These are phyloP conservation scores for Aspergillus puulaauensis DNA, from an alignment of 2,329 filamentous ascomycete genomes.

Conservation along the genomic window DNA sequence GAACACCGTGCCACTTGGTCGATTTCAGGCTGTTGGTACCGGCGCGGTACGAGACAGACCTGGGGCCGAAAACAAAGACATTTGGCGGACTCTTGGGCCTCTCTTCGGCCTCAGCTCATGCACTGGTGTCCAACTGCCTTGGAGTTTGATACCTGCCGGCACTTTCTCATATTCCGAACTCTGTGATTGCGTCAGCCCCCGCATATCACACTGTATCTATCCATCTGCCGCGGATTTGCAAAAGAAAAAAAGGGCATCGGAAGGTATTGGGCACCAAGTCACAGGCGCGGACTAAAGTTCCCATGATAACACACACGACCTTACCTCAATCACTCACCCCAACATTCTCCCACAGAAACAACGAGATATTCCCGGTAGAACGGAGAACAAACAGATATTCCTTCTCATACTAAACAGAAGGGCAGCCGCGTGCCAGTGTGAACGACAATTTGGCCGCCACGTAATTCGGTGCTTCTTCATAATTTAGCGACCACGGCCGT, in stretches of 20 bases:
- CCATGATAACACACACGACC: not conserved
- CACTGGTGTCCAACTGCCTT: slow-evolving; percentile 34
- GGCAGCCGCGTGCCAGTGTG: not conserved
- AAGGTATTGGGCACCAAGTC: slow-evolving; percentile 10
- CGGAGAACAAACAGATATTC: not conserved
- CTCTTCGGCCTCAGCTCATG: slow-evolving; percentile 22
- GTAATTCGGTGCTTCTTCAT: slow-evolving; percentile 3
- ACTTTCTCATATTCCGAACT: slow-evolving; percentile 16
- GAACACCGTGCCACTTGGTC: slow-evolving; percentile 19
- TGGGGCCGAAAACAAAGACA: slow-evolving; percentile 5
- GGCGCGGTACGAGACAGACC: slow-evolving; percentile 19
- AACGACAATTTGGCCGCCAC: not conserved
- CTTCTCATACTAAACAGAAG: not conserved
- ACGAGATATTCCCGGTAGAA: not conserved
- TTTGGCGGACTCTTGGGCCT: slow-evolving; percentile 9
- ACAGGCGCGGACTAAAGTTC: not conserved
- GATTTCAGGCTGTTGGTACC: slow-evolving; percentile 17
- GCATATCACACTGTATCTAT: slow-evolving; percentile 4
- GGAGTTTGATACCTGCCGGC: slow-evolving; percentile 25
- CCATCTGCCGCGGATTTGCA: slow-evolving; percentile 1
- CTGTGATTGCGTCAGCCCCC: slow-evolving; percentile 22
- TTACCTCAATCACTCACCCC: not conserved
- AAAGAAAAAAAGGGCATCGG: not conserved
- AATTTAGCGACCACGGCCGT: slow-evolving; percentile 7
- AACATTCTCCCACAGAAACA: not conserved